Conservation (phyloP, 768 basidiomycete species). For the Suillus sp. region DNA sequence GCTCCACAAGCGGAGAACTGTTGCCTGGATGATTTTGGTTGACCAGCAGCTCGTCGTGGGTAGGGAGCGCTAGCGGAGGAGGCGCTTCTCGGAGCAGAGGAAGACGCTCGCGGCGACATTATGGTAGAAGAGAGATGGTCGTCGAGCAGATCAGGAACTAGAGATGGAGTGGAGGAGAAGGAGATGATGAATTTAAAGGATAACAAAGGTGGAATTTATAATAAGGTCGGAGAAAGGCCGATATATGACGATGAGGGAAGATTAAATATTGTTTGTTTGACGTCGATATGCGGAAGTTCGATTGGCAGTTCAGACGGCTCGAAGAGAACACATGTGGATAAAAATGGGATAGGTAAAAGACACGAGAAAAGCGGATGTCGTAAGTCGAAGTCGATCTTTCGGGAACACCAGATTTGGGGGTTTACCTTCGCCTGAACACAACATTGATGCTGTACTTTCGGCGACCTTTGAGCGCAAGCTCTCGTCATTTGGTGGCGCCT, state of each 20-base stretch:
- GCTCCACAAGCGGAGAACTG: constrained; percentile 95
- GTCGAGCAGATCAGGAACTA: constrained; percentile 6
- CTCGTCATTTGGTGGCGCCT: not conserved
- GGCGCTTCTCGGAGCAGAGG: constrained; percentile 33
- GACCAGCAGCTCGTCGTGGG: constrained; percentile 53
- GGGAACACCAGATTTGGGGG: constrained; percentile 28
- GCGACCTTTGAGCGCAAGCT: not conserved
- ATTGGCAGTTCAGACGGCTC: constrained; percentile 12
- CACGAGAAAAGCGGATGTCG: constrained; percentile 39
- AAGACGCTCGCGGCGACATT: constrained; percentile 64
- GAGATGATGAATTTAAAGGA: constrained; percentile 28
- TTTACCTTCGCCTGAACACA: not conserved
- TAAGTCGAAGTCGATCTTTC: constrained; percentile 35
- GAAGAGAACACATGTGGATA: constrained; percentile 8
- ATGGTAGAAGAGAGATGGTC: constrained; percentile 5
- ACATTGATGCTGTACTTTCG: not conserved
- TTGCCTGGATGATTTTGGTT: constrained; percentile 75
- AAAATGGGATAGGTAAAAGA: constrained; percentile 29
- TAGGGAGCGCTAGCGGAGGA: constrained; percentile 34
- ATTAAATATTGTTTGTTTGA: constrained; percentile 21
- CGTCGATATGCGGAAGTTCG: constrained; percentile 35
- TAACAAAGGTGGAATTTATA: constrained; percentile 20
- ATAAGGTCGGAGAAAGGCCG: constrained; percentile 23
- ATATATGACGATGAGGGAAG: constrained; percentile 16
- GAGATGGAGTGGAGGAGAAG: constrained; percentile 34